A percentile compares a stretch with the other conserved stretches of the same genome.
phyloP scores from a whole-genome alignment of 2,329 filamentous ascomycete species.

The Arthrocladium fulminans region DNA sequence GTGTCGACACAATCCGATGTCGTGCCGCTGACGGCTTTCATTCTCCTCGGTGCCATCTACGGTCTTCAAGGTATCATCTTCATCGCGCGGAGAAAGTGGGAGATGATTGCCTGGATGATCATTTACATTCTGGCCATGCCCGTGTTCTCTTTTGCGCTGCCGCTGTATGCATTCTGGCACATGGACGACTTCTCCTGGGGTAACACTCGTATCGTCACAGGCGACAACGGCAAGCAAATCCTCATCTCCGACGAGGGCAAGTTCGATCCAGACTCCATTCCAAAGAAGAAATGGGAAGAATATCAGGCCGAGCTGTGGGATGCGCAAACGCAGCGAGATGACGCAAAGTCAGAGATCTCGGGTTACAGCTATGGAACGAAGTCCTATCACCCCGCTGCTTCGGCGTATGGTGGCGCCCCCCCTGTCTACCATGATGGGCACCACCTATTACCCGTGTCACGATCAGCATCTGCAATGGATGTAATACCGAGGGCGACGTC shows the following conservation, averaged over 20 bases:
- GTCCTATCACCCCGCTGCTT: slow-evolving; percentile 52
- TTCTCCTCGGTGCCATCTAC: slow-evolving; percentile 90
- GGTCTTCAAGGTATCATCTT: slow-evolving; percentile 96
- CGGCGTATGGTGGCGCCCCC: slow-evolving; percentile 57
- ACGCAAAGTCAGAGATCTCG: slow-evolving; percentile 78
- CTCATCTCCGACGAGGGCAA: slow-evolving; percentile 95
- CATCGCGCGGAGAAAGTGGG: slow-evolving; percentile 93
- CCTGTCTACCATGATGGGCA: slow-evolving; percentile 15
- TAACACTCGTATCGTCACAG: slow-evolving; percentile 93
- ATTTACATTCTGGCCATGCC: slow-evolving; percentile 87
- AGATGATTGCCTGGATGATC: slow-evolving; percentile 99
- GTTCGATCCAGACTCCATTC: slow-evolving; percentile 86
- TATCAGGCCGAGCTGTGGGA: slow-evolving; percentile 98
- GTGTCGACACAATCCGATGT: slow-evolving; percentile 53
- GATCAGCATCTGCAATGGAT: slow-evolving; percentile 53
- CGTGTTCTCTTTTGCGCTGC: slow-evolving; percentile 81
- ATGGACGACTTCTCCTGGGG: slow-evolving; percentile 99
- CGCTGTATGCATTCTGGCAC: slow-evolving; percentile 94
- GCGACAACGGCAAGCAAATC: slow-evolving; percentile 85
- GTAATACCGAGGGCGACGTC: slow-evolving; percentile 31
- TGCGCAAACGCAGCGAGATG: slow-evolving; percentile 71
- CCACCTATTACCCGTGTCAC: slow-evolving; percentile 44
- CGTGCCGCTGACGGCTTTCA: slow-evolving; percentile 76
- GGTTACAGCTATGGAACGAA: slow-evolving; percentile 92
- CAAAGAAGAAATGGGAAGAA: slow-evolving; percentile 98